A percentile compares a stretch with the other conserved stretches of the same genome.
Evolutionary conservation across 2,329 filamentous ascomycete genomes (phyloP).

Genomic region (Paramyrothecium roridum): DNA sequence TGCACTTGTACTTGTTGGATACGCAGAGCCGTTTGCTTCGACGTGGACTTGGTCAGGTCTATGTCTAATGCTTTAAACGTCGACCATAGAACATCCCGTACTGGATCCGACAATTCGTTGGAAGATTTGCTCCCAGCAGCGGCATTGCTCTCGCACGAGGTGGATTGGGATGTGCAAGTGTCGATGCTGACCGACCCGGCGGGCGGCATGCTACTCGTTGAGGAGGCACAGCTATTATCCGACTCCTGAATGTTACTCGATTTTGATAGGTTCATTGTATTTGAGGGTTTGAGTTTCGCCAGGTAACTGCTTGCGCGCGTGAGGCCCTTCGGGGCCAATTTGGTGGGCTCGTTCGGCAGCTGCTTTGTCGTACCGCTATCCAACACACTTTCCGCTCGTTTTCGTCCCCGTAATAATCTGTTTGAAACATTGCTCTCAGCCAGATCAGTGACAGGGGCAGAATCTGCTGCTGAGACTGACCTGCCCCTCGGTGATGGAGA

Average conservation of each 20-base stretch:
- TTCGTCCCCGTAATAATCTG: conserved; percentile 21
- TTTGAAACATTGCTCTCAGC: conserved; percentile 17
- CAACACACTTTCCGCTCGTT: conserved; percentile 21
- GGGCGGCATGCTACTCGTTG: conserved; percentile 40
- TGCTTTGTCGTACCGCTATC: conserved; percentile 17
- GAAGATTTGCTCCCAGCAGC: conserved; percentile 40
- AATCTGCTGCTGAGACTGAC: conserved; percentile 19
- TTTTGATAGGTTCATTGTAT: conserved; percentile 41
- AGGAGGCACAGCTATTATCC: conserved; percentile 44
- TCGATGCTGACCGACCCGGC: conserved; percentile 35
- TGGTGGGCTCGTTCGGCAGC: conserved; percentile 29
- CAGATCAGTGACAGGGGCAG: conserved; percentile 15
- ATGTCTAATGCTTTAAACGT: conserved; percentile 52
- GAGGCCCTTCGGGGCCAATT: conserved; percentile 32
- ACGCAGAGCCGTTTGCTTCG: conserved; percentile 70
- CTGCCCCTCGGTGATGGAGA: conserved; percentile 42
- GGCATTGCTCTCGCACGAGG: conserved; percentile 33
- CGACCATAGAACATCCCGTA: conserved; percentile 52
- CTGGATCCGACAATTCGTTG: conserved; percentile 37
- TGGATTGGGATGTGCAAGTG: conserved; percentile 33
- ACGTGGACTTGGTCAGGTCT: conserved; percentile 56
- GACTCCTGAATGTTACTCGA: conserved; percentile 31
- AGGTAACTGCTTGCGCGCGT: conserved; percentile 46
- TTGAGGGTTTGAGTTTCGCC: conserved; percentile 38
- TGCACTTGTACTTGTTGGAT: conserved; percentile 70